Conservation (phyloP, 2,329 filamentous ascomycete species). For the Daldinia eschscholtzii region DNA sequence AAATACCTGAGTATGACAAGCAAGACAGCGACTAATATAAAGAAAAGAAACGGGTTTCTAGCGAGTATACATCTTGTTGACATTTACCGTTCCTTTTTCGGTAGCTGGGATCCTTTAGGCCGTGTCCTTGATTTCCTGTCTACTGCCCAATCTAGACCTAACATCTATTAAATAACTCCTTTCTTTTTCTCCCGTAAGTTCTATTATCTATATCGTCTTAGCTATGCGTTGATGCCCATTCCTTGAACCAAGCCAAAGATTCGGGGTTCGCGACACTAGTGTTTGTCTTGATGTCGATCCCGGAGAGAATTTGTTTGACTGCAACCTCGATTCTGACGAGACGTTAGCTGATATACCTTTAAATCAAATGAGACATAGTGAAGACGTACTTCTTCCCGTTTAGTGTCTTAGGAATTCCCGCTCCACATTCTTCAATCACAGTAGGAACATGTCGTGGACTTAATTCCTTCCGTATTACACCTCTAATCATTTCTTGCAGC, state of each 20-base stretch:
- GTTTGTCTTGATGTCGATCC: conserved; percentile 86
- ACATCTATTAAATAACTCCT: not conserved
- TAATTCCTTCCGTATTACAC: conserved; percentile 78
- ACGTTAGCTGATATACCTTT: conserved; percentile 20
- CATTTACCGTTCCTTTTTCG: not conserved
- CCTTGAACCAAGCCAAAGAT: conserved; percentile 87
- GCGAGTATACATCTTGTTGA: not conserved
- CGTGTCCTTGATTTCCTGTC: not conserved
- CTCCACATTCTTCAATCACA: conserved; percentile 80
- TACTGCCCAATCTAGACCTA: not conserved
- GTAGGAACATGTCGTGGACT: conserved; percentile 91
- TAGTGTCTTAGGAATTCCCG: conserved; percentile 88
- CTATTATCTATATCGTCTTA: conserved; percentile 10
- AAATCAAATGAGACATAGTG: conserved; percentile 34
- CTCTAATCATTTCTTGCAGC: conserved; percentile 73
- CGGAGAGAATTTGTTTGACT: conserved; percentile 95
- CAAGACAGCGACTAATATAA: not conserved
- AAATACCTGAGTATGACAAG: not conserved
- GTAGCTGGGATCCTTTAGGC: not conserved
- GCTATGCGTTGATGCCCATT: conserved; percentile 74
- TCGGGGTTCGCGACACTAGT: conserved; percentile 94
- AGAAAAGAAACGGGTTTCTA: not conserved
- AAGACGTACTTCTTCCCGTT: conserved; percentile 93
- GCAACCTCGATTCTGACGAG: conserved; percentile 84
- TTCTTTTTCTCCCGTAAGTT: not conserved